These are phyloP conservation scores for Sanghuangporus baumii DNA, from an alignment of 1,284 basidiomycete species.

Conservation along the genomic window DNA sequence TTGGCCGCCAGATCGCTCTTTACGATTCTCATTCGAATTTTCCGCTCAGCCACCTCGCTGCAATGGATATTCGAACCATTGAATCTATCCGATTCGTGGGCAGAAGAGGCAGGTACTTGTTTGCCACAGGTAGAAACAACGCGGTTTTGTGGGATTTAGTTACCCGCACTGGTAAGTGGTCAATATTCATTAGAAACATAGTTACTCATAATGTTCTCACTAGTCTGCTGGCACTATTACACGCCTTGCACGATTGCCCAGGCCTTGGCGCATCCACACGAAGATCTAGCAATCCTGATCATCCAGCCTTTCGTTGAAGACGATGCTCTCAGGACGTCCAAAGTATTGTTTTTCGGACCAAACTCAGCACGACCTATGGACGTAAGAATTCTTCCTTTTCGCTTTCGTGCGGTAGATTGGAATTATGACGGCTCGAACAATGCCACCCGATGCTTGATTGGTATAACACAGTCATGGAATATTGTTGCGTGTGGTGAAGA, in stretches of 20 bases:
- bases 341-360: constrained; percentile 45
- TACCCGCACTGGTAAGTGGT: constrained; percentile 54
- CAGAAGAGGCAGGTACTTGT: constrained; percentile 54
- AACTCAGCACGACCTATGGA: constrained; percentile 39
- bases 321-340: constrained; percentile 28
- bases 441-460: constrained; percentile 50
- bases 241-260: constrained; percentile 34
- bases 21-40: constrained; percentile 72
- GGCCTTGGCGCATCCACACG: constrained; percentile 49
- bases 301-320: constrained; percentile 30
- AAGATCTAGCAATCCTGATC: constrained; percentile 56
- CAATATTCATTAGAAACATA: constrained; percentile 2
- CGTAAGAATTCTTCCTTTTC: constrained; percentile 52
- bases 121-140: constrained; percentile 44
- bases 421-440: constrained; percentile 32
- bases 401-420: constrained; percentile 45
- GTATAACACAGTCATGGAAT: constrained; percentile 59
- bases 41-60: constrained; percentile 60
- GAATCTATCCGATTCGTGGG: constrained; percentile 62
- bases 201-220: constrained; percentile 1
- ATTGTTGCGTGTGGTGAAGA: constrained; percentile 62
- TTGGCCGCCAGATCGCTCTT: constrained; percentile 66
- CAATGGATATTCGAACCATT: constrained; percentile 44
- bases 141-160: constrained; percentile 81
- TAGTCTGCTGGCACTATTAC: constrained; percentile 57